These are phyloP conservation scores for Grosmannia clavigera DNA, from an alignment of 2,329 filamentous ascomycete genomes.

Conservation along the genomic window DNA sequence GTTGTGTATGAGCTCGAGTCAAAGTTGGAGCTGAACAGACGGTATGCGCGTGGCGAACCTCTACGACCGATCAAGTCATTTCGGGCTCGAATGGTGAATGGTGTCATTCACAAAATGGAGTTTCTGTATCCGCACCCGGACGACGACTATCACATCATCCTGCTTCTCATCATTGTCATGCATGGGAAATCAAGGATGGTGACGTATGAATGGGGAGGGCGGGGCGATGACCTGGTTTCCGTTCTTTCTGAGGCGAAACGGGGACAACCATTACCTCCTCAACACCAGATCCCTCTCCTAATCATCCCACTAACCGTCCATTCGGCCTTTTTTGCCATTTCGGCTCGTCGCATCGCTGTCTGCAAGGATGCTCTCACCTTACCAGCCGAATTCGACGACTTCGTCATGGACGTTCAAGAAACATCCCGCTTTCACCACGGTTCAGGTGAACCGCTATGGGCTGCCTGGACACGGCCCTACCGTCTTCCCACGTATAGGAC, in stretches of 20 bases:
- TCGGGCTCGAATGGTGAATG: conserved; percentile 40
- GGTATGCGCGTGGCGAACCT: conserved; percentile 29
- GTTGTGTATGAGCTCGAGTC: conserved; percentile 58
- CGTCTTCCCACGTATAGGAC: conserved; percentile 51
- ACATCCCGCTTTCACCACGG: conserved; percentile 35
- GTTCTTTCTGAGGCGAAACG: conserved; percentile 33
- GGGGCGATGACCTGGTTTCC: conserved; percentile 31
- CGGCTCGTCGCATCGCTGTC: conserved; percentile 43
- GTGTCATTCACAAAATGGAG: conserved; percentile 73
- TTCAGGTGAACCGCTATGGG: conserved; percentile 51
- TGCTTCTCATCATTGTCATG: conserved; percentile 51
- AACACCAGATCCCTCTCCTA: conserved; percentile 50
- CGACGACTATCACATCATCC: conserved; percentile 59
- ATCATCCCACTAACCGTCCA: conserved; percentile 59
- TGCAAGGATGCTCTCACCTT: conserved; percentile 42
- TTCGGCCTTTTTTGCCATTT: conserved; percentile 60
- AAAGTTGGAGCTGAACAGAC: conserved; percentile 36
- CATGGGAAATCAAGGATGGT: conserved; percentile 38
- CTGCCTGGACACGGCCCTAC: conserved; percentile 69
- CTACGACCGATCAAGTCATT: conserved; percentile 45
- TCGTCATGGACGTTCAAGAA: conserved; percentile 27
- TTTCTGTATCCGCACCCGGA: conserved; percentile 63
- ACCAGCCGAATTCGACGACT: conserved; percentile 32
- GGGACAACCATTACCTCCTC: conserved; percentile 36
- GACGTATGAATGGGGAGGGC: conserved; percentile 53